Conservation (phyloP, 805 yeast genomes). For the Metschnikowia matae region DNA sequence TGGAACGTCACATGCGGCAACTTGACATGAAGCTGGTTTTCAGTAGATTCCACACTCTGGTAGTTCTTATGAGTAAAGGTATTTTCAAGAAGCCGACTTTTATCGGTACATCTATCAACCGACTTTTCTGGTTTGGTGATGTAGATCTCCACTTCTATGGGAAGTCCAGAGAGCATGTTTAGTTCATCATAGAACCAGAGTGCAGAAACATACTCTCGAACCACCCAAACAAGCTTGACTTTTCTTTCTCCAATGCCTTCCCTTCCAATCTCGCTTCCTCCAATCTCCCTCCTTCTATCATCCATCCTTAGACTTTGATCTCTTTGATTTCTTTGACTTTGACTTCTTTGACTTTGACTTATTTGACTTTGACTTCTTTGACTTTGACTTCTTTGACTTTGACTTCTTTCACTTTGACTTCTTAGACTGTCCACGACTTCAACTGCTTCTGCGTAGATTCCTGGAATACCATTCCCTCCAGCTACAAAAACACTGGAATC, state of each 20-base stretch:
- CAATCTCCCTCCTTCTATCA: too few relatives aligned
- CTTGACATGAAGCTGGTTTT: constrained; percentile 5
- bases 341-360: too few relatives aligned
- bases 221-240: constrained; percentile 57
- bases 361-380: too few relatives aligned
- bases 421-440: constrained; percentile 2
- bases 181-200: constrained; percentile 48
- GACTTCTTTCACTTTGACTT: too few relatives aligned
- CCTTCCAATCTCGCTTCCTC: too few relatives aligned
- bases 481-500: constrained; percentile 33
- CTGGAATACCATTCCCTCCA: constrained; percentile 42
- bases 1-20: constrained; percentile 11
- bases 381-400: too few relatives aligned
- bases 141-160: constrained; percentile 24
- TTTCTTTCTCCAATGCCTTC: too few relatives aligned
- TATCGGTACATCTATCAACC: constrained; percentile 4
- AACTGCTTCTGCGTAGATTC: constrained; percentile 34
- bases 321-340: too few relatives aligned
- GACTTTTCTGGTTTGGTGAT: constrained; percentile 8
- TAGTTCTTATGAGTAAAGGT: constrained; percentile 10
- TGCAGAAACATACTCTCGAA: constrained; percentile 50
- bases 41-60: constrained; percentile 2
- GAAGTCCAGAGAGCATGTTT: constrained; percentile 21
- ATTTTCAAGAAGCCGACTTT: constrained; percentile 9
- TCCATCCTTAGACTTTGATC: too few relatives aligned